phyloP scores from a whole-genome alignment of 2,329 filamentous ascomycete species.

The Ceratocystis ficicola region DNA sequence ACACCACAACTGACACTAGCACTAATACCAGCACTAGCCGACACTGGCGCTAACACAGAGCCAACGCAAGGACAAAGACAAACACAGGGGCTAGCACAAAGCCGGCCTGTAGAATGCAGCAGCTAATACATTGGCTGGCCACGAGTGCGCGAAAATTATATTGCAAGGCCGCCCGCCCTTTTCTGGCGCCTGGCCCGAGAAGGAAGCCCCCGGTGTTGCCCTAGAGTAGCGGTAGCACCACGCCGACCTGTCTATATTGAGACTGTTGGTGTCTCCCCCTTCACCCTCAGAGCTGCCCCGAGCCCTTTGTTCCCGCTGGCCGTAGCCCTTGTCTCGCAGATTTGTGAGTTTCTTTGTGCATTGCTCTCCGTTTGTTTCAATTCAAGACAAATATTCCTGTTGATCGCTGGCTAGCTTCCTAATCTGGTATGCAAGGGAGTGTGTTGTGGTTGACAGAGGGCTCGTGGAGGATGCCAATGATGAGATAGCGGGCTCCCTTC shows the following conservation, averaged over 20 bases:
- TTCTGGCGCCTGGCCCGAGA: not conserved
- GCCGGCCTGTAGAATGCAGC: not conserved
- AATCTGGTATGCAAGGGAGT: constrained; percentile 7
- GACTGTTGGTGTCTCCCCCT: too few species aligned
- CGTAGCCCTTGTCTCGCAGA: too few species aligned
- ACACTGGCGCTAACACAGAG: too few species aligned
- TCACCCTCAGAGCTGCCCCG: too few species aligned
- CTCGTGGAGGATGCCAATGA: constrained; percentile 1
- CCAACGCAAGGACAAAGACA: too few species aligned
- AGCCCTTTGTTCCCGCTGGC: too few species aligned
- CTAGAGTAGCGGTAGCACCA: not conserved
- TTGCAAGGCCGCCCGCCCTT: not conserved
- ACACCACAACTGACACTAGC: too few species aligned
- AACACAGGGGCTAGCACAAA: not conserved
- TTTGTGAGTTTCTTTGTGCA: too few species aligned
- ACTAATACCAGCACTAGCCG: not conserved
- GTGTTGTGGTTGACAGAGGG: not conserved
- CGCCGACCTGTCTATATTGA: not conserved
- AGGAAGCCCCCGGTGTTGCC: not conserved
- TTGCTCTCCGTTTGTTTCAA: not conserved
- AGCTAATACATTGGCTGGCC: constrained; percentile 9
- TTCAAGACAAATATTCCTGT: not conserved
- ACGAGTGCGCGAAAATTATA: constrained; percentile 4
- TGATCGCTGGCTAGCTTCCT: not conserved
- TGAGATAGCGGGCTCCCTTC: not conserved